Evolutionary conservation across 208 protist genomes (phyloP).

Genomic region (Acanthamoeba healyi): DNA sequence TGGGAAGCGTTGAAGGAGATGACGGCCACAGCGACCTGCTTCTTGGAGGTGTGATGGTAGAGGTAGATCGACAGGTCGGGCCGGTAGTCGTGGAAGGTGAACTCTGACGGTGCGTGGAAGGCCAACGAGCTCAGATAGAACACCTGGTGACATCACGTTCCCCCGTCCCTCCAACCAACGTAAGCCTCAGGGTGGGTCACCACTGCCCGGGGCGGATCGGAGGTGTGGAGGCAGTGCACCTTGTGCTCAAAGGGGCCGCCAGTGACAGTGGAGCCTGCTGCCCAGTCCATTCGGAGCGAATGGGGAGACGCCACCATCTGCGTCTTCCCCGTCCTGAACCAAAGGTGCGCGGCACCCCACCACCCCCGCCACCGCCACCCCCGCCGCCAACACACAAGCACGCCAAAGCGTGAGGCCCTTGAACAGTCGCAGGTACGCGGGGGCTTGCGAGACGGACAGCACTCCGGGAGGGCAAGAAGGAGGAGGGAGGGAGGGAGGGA

Average conservation of each 20-base stretch:
- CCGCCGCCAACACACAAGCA: not conserved
- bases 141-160: constrained; percentile 19
- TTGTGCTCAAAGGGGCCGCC: constrained; percentile 49
- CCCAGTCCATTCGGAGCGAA: constrained; percentile 66
- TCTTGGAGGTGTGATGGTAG: constrained; percentile 64
- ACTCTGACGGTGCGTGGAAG: constrained; percentile 41
- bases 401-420: not conserved
- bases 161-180: not conserved
- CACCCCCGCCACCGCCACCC: no score
- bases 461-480: no score
- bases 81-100: not conserved
- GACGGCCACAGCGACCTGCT: constrained; percentile 69
- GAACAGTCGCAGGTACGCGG: no score
- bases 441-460: no score
- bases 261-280: constrained; percentile 21
- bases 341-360: no score
- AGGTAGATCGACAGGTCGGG: constrained; percentile 59
- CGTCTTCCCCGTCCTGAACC: constrained; percentile 4
- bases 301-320: constrained; percentile 22
- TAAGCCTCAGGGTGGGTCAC: not conserved
- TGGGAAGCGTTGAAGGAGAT: constrained; percentile 58
- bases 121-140: constrained; percentile 50
- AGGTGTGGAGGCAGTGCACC: not conserved
- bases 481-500: no score
- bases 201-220: no score